Conservation (phyloP, 176 grass and related monocot genomes). For the Ensete glaucum region DNA sequence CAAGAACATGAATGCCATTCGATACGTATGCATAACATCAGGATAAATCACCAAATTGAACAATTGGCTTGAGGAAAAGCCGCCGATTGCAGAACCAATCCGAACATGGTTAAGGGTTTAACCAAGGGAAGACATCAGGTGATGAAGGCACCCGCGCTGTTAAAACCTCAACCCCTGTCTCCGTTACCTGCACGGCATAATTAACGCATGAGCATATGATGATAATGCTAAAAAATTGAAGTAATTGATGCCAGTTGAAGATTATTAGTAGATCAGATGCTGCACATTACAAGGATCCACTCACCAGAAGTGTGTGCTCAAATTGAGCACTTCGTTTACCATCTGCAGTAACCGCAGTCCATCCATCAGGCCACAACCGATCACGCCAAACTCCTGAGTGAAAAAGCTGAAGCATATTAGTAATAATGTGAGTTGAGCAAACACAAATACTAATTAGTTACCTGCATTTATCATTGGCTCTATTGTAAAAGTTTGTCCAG, state of each 20-base stretch:
- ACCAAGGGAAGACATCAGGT: slow-evolving; percentile 78
- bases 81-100: too few species aligned
- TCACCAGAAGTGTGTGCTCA: slow-evolving; percentile 95
- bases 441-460: slow-evolving; percentile 27
- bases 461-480: slow-evolving; percentile 99
- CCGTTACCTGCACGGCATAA: slow-evolving; percentile 55
- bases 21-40: too few species aligned
- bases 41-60: too few species aligned
- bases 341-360: slow-evolving; percentile 88
- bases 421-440: background rate
- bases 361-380: slow-evolving; percentile 82
- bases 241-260: too few species aligned
- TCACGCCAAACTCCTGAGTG: slow-evolving; percentile 77
- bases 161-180: slow-evolving; percentile 79
- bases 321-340: slow-evolving; percentile 98
- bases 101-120: slow-evolving; percentile 30
- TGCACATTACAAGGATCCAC: slow-evolving; percentile 3
- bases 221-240: too few species aligned
- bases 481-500: slow-evolving; percentile 94
- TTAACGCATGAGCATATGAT: background rate
- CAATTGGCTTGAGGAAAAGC: background rate
- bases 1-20: too few species aligned
- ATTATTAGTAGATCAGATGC: too few species aligned
- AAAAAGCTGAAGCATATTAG: background rate
- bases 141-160: slow-evolving; percentile 71